Conservation (phyloP, 805 yeast genomes). For the Jamesozyma jinghongensis region DNA sequence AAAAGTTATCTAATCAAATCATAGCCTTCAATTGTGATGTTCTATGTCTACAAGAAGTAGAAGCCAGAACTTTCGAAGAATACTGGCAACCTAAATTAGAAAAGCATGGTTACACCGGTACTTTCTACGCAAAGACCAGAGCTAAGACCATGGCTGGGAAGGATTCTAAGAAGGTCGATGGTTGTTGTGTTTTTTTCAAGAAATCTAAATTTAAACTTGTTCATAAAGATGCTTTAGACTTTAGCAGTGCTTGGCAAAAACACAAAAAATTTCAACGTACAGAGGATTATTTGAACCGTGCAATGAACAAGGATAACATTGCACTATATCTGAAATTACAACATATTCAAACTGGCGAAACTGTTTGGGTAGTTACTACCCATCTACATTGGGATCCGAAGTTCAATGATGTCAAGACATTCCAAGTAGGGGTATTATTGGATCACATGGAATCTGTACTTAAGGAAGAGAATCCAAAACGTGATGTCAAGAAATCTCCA, state of each 20-base stretch:
- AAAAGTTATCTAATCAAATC: constrained; percentile 65
- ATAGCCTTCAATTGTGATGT: constrained; percentile 59
- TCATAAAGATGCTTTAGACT: constrained; percentile 71
- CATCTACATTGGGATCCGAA: constrained; percentile 99
- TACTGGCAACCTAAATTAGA: constrained; percentile 73
- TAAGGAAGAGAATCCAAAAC: constrained; percentile 38
- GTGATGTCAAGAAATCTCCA: constrained; percentile 56
- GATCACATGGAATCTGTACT: constrained; percentile 73
- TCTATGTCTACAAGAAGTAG: constrained; percentile 92
- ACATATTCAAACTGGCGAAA: constrained; percentile 62
- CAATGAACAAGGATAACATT: constrained; percentile 90
- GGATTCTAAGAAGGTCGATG: constrained; percentile 88
- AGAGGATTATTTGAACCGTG: constrained; percentile 89
- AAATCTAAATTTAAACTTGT: constrained; percentile 57
- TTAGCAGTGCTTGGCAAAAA: constrained; percentile 69
- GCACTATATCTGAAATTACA: constrained; percentile 72
- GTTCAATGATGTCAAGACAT: constrained; percentile 88
- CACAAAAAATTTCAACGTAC: constrained; percentile 85
- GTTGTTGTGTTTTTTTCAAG: constrained; percentile 91
- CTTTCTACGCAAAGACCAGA: constrained; percentile 80
- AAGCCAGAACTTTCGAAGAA: constrained; percentile 74
- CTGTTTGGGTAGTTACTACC: constrained; percentile 71
- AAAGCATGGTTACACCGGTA: constrained; percentile 67
- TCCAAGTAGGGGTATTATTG: constrained; percentile 85
- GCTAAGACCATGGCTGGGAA: constrained; percentile 78